Base-by-base conservation (phyloP, 2,329 filamentous ascomycete genomes). In the Curvularia sp. region DNA sequence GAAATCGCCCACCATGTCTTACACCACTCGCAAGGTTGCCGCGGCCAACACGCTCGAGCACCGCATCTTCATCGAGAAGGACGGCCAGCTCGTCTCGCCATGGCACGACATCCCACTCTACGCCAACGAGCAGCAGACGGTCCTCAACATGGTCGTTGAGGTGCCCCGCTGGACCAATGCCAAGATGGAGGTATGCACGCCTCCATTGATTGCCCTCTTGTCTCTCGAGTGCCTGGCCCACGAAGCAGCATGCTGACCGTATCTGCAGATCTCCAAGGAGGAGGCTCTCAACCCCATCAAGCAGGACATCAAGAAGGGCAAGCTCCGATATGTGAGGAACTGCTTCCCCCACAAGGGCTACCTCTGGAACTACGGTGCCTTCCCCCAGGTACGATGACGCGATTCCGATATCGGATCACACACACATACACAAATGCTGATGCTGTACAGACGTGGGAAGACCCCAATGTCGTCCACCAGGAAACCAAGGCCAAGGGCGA, bases 331-430 rank as follows among this genome's bases (percentile, higher is more conserved):
- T 80, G 95, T 99, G 79, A 93, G 95, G 84, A 99, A 99, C 90
- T 99, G 95, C 89, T 99, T 99, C 88, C 95, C 95, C 74, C 95
- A 99, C 90, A 98, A 99, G 88, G 95, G 95, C 70, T 99, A 99
- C 83, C 92, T 99, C 74, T 99, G 95, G 95, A 99, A 99, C 88
- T 99, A 99, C 83, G 95, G 95, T 84, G 93, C 93, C 81, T 98
- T 99, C 89, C 95, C 95, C 74, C 92, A 95, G 86, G 92, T 95
- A 86, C 77, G 85, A 61, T 62, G 59, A 61, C 63, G 57, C 59
- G 57, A 58, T 52, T 56, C 63, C 69, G 68, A 70, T 68, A 69
- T 71, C 73, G 72, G 69, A 56, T 59, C 47, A 60, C 5, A 41
- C 18, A 49, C 47, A 53, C 18, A 49, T 46, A 53, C 49, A 59